A percentile compares a stretch with the other conserved stretches of the same genome.
Conservation (phyloP, 1,284 basidiomycete species). For the Moesziomyces aphidis region DNA sequence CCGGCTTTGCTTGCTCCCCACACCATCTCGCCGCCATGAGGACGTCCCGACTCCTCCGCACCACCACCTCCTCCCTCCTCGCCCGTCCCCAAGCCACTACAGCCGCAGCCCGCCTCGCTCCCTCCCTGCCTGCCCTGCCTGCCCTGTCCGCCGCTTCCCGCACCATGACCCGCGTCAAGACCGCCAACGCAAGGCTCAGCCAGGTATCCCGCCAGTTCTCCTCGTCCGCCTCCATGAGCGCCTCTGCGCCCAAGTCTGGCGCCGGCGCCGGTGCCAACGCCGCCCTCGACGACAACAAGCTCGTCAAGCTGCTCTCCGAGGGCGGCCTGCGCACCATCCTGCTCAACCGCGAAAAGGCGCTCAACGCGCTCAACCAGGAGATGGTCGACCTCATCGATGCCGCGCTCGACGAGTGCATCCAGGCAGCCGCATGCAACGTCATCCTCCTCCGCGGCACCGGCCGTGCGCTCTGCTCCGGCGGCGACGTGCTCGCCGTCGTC, state of each 20-base stretch:
- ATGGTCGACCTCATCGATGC: constrained; percentile 83
- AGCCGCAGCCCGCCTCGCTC: constrained; percentile 3
- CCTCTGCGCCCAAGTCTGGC: constrained; percentile 13
- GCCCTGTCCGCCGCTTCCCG: neutral
- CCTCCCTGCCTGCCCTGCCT: neutral
- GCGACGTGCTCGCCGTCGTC: constrained; percentile 81
- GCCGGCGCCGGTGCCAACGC: neutral
- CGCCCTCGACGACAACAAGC: constrained; percentile 15
- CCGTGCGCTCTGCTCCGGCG: constrained; percentile 91
- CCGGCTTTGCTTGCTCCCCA: constrained; percentile 1
- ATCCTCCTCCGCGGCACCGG: constrained; percentile 72
- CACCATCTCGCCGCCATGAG: constrained; percentile 24
- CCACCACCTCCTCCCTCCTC: constrained; percentile 24
- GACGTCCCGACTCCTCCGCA: constrained; percentile 34
- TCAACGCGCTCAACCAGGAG: constrained; percentile 85
- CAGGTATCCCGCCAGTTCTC: constrained; percentile 42
- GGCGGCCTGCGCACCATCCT: constrained; percentile 74
- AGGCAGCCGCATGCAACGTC: constrained; percentile 46
- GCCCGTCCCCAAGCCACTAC: constrained; percentile 10
- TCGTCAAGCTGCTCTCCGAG: constrained; percentile 50
- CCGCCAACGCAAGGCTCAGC: constrained; percentile 33
- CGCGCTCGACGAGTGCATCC: constrained; percentile 77
- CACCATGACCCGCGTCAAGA: constrained; percentile 21
- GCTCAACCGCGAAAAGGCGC: constrained; percentile 83
- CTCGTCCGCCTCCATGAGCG: constrained; percentile 14